phyloP scores from a whole-genome alignment of 1,284 basidiomycete genomes.

The Pholiota adiposa region DNA sequence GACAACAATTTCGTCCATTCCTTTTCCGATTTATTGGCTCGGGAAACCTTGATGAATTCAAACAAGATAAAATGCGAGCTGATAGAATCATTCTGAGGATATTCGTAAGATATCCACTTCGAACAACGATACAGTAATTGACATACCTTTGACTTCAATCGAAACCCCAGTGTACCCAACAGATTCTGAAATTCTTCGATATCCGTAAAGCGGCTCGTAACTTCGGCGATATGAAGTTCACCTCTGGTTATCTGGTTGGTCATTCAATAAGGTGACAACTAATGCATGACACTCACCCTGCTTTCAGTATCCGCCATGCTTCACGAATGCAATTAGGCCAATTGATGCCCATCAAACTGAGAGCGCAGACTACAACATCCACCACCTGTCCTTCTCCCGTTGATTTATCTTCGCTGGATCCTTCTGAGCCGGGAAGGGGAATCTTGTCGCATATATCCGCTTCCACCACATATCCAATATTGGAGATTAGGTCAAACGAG shows the following conservation, averaged over 20 bases:
- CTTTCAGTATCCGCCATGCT: constrained; percentile 84
- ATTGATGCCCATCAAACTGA: constrained; percentile 97
- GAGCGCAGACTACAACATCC: constrained; percentile 91
- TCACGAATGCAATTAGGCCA: constrained; percentile 93
- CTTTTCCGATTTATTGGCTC: constrained; percentile 51
- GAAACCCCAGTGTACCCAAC: constrained; percentile 81
- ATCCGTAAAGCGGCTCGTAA: constrained; percentile 85
- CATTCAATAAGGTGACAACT: not conserved
- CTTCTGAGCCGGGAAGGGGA: constrained; percentile 83
- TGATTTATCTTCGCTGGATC: constrained; percentile 42
- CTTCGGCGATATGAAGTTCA: constrained; percentile 92
- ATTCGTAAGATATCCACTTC: constrained; percentile 3
- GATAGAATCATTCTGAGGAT: constrained; percentile 73
- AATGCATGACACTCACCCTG: constrained; percentile 59
- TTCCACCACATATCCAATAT: constrained; percentile 74
- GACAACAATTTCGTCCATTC: constrained; percentile 69
- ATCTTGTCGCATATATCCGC: constrained; percentile 78
- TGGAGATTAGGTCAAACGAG: constrained; percentile 83
- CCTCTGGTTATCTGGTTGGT: constrained; percentile 56
- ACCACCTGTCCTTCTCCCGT: constrained; percentile 74
- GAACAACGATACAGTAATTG: not conserved
- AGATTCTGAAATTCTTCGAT: constrained; percentile 78
- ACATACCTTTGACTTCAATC: constrained; percentile 72
- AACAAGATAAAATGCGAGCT: constrained; percentile 86
- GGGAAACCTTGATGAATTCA: constrained; percentile 75